Evolutionary conservation across 2,329 filamentous ascomycete species (phyloP).

Genomic region (Blumeria hordei): DNA sequence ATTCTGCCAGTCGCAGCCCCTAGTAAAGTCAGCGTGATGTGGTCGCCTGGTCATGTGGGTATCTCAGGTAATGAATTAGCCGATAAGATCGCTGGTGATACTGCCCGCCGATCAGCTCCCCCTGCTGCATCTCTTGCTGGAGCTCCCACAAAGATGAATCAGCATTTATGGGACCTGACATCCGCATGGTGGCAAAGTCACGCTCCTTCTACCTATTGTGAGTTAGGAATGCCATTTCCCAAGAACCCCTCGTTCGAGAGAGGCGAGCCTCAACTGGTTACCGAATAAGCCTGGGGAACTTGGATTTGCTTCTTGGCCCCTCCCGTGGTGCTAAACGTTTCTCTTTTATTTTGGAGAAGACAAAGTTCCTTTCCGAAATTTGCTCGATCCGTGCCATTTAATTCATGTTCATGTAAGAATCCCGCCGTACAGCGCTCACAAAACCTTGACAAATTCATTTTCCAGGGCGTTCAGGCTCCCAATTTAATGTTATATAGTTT

Average conservation of each 20-base stretch:
- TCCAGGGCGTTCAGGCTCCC: not conserved
- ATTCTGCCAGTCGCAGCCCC: not conserved
- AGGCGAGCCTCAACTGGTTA: too few species aligned
- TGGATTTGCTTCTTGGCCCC: not conserved
- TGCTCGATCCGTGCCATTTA: not conserved
- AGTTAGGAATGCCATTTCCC: conserved; percentile 1
- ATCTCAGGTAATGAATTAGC: conserved; percentile 1
- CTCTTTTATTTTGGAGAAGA: not conserved
- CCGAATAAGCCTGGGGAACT: too few species aligned
- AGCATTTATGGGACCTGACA: not conserved
- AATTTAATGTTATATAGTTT: not conserved
- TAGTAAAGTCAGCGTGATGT: not conserved
- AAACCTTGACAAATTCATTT: not conserved
- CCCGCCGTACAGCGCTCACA: not conserved
- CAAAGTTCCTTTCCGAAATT: not conserved
- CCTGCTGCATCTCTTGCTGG: not conserved
- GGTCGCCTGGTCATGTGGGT: not conserved
- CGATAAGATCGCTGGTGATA: not conserved
- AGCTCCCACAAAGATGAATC: not conserved
- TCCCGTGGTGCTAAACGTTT: not conserved
- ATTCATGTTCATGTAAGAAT: not conserved
- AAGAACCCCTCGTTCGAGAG: not conserved
- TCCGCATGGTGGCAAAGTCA: not conserved
- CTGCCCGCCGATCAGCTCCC: not conserved
- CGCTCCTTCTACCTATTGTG: not conserved